Base-by-base conservation (phyloP, 139 green algal species). In the Asterochloris erici region DNA sequence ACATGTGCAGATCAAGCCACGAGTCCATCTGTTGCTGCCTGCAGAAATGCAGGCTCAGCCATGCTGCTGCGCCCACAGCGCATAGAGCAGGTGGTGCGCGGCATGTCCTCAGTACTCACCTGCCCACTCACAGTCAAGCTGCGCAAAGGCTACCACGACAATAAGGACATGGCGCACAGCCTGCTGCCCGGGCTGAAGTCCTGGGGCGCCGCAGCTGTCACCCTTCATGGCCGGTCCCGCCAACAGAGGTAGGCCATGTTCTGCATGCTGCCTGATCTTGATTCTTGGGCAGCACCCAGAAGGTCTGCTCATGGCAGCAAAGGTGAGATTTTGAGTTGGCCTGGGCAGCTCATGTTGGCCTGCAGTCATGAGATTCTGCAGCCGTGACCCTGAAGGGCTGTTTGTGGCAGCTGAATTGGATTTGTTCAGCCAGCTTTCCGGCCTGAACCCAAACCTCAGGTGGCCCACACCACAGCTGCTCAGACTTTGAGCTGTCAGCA, bases 61-160 rank as follows among this genome's bases (percentile, higher is more conserved):
- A 88, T 98, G 87, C 90, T 99, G 82, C 86, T 85, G 38, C 89
- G 88, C 79, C 94, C 93, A 0, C 77, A 88, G 38, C 84, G 87
- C 14, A 92, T 98, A 70, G 85, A 95, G 87, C 54, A 94, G 54
- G 91, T 98, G 26, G 87, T 94, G 73, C 83, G 84, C 4, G 73
- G 84, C 61, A 88, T 94, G 75, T 82, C 71, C 73, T 66, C 69
- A 24, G 29, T 91, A 27, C 80, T 94, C 62, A 81, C 86, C 28
- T 90, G 85, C 60, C 91, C 94, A 0, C 82, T 99, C 63, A 99
- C 96, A 9, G 85, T 99, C 74, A 99, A 99, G 89, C 91, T 94
- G 83, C 86, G 76, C 54, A 85, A 91, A 84, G 91, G 91, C 6
- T 96, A 92, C 86, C 74, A 88, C 69, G 92, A 97, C 74, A 83